phyloP scores from a whole-genome alignment of 2,329 filamentous ascomycete genomes.

The Arachnomyces sp. region DNA sequence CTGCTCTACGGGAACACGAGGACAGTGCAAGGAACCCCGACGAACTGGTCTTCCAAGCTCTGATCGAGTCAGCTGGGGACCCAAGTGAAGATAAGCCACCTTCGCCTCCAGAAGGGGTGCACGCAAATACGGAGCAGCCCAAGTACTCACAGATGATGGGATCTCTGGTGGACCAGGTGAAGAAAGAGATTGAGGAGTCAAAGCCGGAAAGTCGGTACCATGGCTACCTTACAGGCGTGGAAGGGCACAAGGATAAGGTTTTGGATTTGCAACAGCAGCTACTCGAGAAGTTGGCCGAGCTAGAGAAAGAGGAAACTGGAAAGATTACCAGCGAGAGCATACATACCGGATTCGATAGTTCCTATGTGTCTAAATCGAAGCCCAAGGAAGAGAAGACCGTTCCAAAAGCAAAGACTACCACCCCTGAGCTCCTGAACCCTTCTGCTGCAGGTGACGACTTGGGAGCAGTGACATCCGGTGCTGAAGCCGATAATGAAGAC shows the following conservation, averaged over 20 bases:
- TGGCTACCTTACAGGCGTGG: slow-evolving; percentile 70
- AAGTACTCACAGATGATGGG: slow-evolving; percentile 97
- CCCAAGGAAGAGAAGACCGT: slow-evolving; percentile 37
- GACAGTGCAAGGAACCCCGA: slow-evolving; percentile 58
- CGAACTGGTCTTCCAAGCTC: slow-evolving; percentile 77
- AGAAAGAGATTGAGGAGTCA: slow-evolving; percentile 66
- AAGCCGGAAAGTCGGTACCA: slow-evolving; percentile 62
- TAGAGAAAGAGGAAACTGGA: slow-evolving; percentile 73
- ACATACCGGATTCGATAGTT: slow-evolving; percentile 84
- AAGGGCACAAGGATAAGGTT: slow-evolving; percentile 69
- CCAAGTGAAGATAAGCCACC: slow-evolving; percentile 67
- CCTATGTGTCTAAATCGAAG: slow-evolving; percentile 59
- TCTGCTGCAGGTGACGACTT: slow-evolving; percentile 24
- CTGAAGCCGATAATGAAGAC: slow-evolving; percentile 48
- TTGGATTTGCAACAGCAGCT: slow-evolving; percentile 68
- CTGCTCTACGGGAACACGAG: slow-evolving; percentile 64
- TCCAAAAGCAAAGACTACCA: slow-evolving; percentile 32
- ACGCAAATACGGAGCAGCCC: slow-evolving; percentile 64
- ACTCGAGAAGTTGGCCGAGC: slow-evolving; percentile 61
- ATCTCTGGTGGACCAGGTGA: slow-evolving; percentile 88
- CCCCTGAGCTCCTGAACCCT: slow-evolving; percentile 68
- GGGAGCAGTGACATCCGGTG: slow-evolving; percentile 45
- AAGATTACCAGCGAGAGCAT: slow-evolving; percentile 93
- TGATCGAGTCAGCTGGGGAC: slow-evolving; percentile 71
- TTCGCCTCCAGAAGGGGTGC: slow-evolving; percentile 65